Base-by-base conservation (phyloP, 768 basidiomycete species). In the Kwoniella sp. region DNA sequence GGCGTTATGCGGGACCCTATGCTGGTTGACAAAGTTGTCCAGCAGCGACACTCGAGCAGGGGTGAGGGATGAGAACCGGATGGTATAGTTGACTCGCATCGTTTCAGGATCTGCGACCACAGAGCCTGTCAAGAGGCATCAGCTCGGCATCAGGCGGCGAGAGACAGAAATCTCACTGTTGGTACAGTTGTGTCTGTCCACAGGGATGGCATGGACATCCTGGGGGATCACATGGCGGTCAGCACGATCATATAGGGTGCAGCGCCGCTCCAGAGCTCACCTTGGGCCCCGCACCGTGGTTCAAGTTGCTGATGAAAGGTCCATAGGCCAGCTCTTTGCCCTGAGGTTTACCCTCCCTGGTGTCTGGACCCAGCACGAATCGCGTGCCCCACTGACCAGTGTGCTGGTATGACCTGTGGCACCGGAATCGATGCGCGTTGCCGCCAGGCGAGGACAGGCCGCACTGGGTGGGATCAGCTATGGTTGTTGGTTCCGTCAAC, bases 321-420 rank as follows among this genome's bases (percentile, higher is more conserved):
- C 57, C 53, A 50, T 62, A 62, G 9, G 57, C 61, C 41, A 58
- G 10, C 27, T 62, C 57, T 38, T 53, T 52, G 10, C 22, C 38
- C 17, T 46, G 43, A 1, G 27, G 36, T 6, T 31, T 27, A 5
- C 40, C 48, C 4, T 47, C 41, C 12, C 26, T 29, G 1, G 14
- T 22, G 12, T 17, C 14, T 26, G 48, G 48, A n/a, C 33, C 27
- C 20, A 62, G 38, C 1, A 45, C 44, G 28, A 59, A 46, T 20
- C 54, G 48, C 15, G 53, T 59, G 17, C 53, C 50, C 61, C 61
- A 62, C 15, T 59, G 50, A 22, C 61, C 61, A 25, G 52, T 58
- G 26, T 23, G 3, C 3, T 25, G 10, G 32, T 56, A 62, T 10
- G 26, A n/a, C 25, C 52, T 25, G 1, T 26, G 11, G 26, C 59